These are phyloP conservation scores for Cytospora piceae DNA, from an alignment of 2,329 filamentous ascomycete species.

Conservation along the genomic window DNA sequence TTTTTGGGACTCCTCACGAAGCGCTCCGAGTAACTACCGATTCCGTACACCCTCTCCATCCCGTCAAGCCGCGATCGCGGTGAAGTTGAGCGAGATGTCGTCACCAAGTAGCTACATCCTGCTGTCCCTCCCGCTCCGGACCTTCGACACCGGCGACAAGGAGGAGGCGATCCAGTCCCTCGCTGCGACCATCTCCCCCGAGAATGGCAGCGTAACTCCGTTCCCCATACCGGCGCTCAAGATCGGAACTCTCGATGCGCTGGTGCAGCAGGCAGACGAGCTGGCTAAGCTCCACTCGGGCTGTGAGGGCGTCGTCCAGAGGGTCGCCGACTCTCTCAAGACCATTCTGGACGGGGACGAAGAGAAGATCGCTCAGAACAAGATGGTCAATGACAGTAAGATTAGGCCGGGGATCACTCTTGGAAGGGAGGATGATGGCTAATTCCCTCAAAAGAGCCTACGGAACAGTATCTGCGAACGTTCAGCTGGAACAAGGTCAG, in stretches of 20 bases:
- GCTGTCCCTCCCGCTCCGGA: slow-evolving; percentile 86
- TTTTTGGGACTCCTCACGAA: slow-evolving; percentile 3
- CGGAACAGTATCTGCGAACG: slow-evolving; percentile 85
- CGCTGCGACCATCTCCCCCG: slow-evolving; percentile 69
- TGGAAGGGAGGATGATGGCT: slow-evolving; percentile 9
- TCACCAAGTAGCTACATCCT: slow-evolving; percentile 73
- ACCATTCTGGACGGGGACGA: slow-evolving; percentile 84
- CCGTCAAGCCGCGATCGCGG: slow-evolving; percentile 29
- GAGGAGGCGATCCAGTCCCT: slow-evolving; percentile 82
- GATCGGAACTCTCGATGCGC: slow-evolving; percentile 91
- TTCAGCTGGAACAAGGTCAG: slow-evolving; percentile 99
- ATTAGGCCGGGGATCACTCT: background rate
- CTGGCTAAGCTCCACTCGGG: slow-evolving; percentile 81
- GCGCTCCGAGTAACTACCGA: background rate
- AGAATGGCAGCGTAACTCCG: slow-evolving; percentile 74
- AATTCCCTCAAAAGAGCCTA: slow-evolving; percentile 70
- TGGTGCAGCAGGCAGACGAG: slow-evolving; percentile 96
- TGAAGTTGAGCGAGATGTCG: slow-evolving; percentile 43
- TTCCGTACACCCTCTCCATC: background rate
- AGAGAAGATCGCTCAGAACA: slow-evolving; percentile 80
- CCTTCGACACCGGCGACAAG: slow-evolving; percentile 77
- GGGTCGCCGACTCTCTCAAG: slow-evolving; percentile 84
- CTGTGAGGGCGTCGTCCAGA: slow-evolving; percentile 81
- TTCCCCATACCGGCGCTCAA: slow-evolving; percentile 95
- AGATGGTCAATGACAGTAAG: slow-evolving; percentile 92